A percentile compares a stretch with the other conserved stretches of the same genome.
phyloP scores from a whole-genome alignment of 306 rosid species.

The Malus sylvestris region DNA sequence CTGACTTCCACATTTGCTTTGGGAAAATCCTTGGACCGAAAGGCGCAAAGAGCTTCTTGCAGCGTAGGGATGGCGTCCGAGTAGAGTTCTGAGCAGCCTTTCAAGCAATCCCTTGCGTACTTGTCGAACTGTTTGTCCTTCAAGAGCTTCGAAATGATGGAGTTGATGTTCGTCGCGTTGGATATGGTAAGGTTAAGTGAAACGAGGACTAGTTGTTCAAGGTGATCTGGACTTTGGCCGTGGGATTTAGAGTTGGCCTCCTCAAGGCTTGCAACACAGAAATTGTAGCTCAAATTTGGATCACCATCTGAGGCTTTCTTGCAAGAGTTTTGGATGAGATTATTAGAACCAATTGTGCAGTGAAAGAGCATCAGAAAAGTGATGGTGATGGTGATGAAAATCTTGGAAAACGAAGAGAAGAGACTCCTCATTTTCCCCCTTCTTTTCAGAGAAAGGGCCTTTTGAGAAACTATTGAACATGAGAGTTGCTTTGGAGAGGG shows the following conservation, averaged over 20 bases:
- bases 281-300: conserved; percentile 38
- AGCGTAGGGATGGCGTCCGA: conserved; percentile 17
- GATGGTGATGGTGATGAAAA: background rate
- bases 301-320: conserved; percentile 39
- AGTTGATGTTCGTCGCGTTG: conserved; percentile 35
- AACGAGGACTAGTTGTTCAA: conserved; percentile 28
- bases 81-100: conserved; percentile 35
- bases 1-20: conserved; percentile 18
- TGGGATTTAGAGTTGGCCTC: conserved; percentile 12
- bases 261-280: conserved; percentile 43
- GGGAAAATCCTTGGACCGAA: conserved; percentile 12
- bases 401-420: conserved; percentile 4
- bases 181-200: conserved; percentile 34
- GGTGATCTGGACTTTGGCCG: conserved; percentile 5
- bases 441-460: background rate
- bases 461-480: background rate
- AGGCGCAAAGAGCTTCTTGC: background rate
- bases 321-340: conserved; percentile 39
- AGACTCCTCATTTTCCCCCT: conserved; percentile 10
- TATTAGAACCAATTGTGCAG: conserved; percentile 1
- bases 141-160: conserved; percentile 29
- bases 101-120: conserved; percentile 25
- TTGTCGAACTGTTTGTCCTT: conserved; percentile 10
- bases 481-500: background rate
- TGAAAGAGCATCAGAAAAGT: conserved; percentile 7